phyloP scores from a whole-genome alignment of 2,329 filamentous ascomycete species.

The Xylariaceae sp. region DNA sequence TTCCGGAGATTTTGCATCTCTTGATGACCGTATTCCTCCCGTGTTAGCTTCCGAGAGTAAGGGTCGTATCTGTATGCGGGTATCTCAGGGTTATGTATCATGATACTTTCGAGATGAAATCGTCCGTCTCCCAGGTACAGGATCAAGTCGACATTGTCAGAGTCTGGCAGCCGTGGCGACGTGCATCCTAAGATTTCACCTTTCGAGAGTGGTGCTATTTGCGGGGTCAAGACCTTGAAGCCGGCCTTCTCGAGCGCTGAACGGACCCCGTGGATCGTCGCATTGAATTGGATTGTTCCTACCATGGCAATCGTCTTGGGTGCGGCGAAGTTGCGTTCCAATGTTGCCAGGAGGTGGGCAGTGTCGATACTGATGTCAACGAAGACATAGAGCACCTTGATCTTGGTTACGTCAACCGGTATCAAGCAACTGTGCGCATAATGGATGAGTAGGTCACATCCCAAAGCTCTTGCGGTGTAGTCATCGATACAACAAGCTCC shows the following conservation, averaged over 20 bases:
- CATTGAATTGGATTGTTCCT: slow-evolving; percentile 98
- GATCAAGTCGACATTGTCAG: slow-evolving; percentile 56
- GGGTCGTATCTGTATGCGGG: slow-evolving; percentile 96
- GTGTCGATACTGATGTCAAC: slow-evolving; percentile 97
- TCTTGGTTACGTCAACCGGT: slow-evolving; percentile 92
- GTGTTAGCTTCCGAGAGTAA: slow-evolving; percentile 85
- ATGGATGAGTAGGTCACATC: slow-evolving; percentile 91
- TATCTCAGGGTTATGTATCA: slow-evolving; percentile 93
- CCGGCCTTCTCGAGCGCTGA: slow-evolving; percentile 76
- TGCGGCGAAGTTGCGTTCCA: slow-evolving; percentile 81
- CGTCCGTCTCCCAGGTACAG: slow-evolving; percentile 37
- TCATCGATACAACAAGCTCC: slow-evolving; percentile 98
- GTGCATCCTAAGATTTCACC: slow-evolving; percentile 98
- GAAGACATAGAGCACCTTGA: slow-evolving; percentile 96
- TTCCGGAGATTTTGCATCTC: slow-evolving; percentile 82
- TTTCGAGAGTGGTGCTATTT: slow-evolving; percentile 88
- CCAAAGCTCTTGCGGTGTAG: slow-evolving; percentile 89
- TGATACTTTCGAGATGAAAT: slow-evolving; percentile 86
- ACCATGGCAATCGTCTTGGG: slow-evolving; percentile 90
- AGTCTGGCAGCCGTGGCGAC: slow-evolving; percentile 64
- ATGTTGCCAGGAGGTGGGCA: slow-evolving; percentile 75
- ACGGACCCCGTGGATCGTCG: slow-evolving; percentile 84
- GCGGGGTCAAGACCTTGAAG: slow-evolving; percentile 81
- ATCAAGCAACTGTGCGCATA: slow-evolving; percentile 97
- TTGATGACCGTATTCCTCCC: slow-evolving; percentile 86